These are phyloP conservation scores for Calycina herbarum DNA, from an alignment of 2,329 filamentous ascomycete species.

Conservation along the genomic window DNA sequence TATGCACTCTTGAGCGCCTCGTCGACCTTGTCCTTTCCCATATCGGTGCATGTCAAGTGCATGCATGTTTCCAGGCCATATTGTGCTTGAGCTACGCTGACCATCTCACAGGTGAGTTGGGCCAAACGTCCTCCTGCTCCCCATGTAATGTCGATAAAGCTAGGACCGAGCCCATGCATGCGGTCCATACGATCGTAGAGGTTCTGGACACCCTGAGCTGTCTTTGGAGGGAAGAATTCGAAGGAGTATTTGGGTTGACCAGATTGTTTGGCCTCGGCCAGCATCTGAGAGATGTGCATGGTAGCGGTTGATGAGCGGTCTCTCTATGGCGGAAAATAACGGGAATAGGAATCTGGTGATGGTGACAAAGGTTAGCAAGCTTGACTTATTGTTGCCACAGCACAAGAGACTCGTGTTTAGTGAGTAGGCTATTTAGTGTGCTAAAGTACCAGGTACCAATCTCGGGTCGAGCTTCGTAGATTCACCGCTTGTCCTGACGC, in stretches of 20 bases:
- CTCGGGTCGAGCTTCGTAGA: neutral
- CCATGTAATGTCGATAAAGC: constrained; percentile 99
- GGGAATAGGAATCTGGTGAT: constrained; percentile 8
- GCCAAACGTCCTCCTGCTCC: constrained; percentile 90
- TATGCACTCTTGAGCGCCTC: constrained; percentile 85
- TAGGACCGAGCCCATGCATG: constrained; percentile 91
- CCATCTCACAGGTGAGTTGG: constrained; percentile 95
- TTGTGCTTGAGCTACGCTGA: constrained; percentile 89
- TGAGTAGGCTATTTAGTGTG: neutral
- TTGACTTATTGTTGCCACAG: neutral
- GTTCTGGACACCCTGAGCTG: constrained; percentile 95
- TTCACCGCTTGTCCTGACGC: constrained; percentile 7
- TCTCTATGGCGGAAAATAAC: neutral
- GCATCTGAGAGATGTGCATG: constrained; percentile 96
- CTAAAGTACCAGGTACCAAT: neutral
- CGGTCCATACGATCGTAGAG: constrained; percentile 99
- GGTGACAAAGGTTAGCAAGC: constrained; percentile 6
- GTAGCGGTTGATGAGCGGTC: constrained; percentile 39
- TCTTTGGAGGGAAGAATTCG: constrained; percentile 99
- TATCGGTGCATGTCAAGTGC: constrained; percentile 98
- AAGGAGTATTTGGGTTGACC: constrained; percentile 92
- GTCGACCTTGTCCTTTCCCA: constrained; percentile 90
- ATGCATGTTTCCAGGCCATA: constrained; percentile 98
- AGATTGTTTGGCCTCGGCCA: constrained; percentile 76
- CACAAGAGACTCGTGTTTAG: neutral